A percentile compares a stretch with the other conserved stretches of the same genome.
Evolutionary conservation across 1,284 basidiomycete species (phyloP).

Genomic region (Phellopilus nigrolimitatus): DNA sequence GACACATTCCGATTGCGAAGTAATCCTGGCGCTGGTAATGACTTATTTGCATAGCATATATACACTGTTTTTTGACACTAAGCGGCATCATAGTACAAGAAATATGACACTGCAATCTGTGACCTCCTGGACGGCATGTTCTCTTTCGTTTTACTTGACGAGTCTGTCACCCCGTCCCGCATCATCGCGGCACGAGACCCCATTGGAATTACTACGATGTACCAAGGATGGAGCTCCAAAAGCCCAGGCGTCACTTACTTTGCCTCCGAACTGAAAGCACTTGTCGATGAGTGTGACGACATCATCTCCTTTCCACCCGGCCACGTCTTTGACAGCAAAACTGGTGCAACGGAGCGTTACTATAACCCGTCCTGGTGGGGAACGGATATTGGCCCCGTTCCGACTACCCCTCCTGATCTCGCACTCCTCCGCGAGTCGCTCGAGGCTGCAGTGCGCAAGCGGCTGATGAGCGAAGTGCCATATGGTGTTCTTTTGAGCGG

Average conservation of each 20-base stretch:
- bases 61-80: conserved; percentile 11
- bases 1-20: conserved; percentile 98
- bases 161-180: conserved; percentile 83
- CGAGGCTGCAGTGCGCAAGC: conserved; percentile 91
- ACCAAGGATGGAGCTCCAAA: conserved; percentile 90
- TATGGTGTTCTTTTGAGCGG: conserved; percentile 97
- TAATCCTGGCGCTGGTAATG: conserved; percentile 87
- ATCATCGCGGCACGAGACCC: conserved; percentile 96
- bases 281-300: conserved; percentile 91
- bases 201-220: conserved; percentile 96
- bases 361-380: conserved; percentile 86
- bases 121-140: conserved; percentile 96
- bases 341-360: conserved; percentile 75
- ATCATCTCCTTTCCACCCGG: conserved; percentile 97
- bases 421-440: conserved; percentile 75
- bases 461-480: conserved; percentile 98
- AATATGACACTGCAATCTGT: conserved; percentile 76
- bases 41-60: not conserved
- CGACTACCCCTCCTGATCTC: conserved; percentile 66
- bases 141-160: conserved; percentile 95
- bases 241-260: conserved; percentile 87
- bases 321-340: conserved; percentile 86
- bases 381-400: conserved; percentile 52
- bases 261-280: conserved; percentile 93
- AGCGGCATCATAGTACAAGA: conserved; percentile 61